Conservation (phyloP, 2,329 filamentous ascomycete species). For the Magnaporthiopsis poae region DNA sequence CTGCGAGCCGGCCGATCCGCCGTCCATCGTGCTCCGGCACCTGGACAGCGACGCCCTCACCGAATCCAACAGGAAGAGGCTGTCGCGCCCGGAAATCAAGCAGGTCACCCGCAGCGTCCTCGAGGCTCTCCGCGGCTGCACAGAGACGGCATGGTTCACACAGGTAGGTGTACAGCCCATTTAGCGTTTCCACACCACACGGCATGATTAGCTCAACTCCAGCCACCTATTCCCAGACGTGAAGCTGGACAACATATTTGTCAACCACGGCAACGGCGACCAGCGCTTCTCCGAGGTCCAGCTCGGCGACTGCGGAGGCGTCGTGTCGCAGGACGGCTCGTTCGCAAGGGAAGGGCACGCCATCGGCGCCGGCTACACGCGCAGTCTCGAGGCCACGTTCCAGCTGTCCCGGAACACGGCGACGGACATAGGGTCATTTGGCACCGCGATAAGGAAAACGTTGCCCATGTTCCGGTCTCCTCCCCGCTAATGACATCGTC, state of each 20-base stretch:
- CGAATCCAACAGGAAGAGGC: slow-evolving; percentile 18
- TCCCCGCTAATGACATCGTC: background rate
- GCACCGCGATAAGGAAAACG: slow-evolving; percentile 13
- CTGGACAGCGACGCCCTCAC: slow-evolving; percentile 17
- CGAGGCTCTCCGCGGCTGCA: slow-evolving; percentile 17
- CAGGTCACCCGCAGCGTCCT: slow-evolving; percentile 17
- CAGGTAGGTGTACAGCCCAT: too few relatives aligned
- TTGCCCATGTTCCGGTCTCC: background rate
- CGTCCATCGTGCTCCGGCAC: slow-evolving; percentile 16
- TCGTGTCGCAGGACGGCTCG: slow-evolving; percentile 14
- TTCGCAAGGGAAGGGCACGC: slow-evolving; percentile 17
- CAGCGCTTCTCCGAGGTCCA: slow-evolving; percentile 18
- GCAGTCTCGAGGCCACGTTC: slow-evolving; percentile 18
- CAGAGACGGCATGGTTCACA: slow-evolving; percentile 17
- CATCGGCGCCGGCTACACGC: slow-evolving; percentile 16
- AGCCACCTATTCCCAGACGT: slow-evolving; percentile 13
- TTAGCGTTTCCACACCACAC: too few relatives aligned
- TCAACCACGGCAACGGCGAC: slow-evolving; percentile 14
- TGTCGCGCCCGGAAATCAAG: slow-evolving; percentile 20
- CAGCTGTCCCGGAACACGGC: slow-evolving; percentile 17
- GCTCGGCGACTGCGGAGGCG: slow-evolving; percentile 19
- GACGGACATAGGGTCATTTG: slow-evolving; percentile 21
- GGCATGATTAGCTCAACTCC: background rate
- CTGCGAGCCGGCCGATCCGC: slow-evolving; percentile 15
- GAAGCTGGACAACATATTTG: slow-evolving; percentile 19